phyloP scores from a whole-genome alignment of 106 monocot species.

The Dendrobium officinale region DNA sequence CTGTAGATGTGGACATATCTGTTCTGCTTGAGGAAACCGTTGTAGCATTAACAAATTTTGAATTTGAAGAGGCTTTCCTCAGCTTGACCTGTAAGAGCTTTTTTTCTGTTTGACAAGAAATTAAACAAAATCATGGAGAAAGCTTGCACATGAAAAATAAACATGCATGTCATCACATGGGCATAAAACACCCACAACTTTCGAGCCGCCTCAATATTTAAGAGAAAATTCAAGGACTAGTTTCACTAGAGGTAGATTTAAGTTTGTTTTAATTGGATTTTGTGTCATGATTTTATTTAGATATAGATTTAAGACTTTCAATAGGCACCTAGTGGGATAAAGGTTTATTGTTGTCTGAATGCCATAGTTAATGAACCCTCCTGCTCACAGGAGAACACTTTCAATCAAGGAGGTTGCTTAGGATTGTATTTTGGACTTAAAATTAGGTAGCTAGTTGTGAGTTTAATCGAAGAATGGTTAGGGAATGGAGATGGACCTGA shows the following conservation, averaged over 20 bases:
- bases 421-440: too few species aligned
- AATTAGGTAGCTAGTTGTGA: too few species aligned
- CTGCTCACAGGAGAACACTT: too few species aligned
- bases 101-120: constrained; percentile 46
- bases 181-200: not conserved
- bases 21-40: constrained; percentile 19
- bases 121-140: constrained; percentile 3
- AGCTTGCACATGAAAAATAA: not conserved
- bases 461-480: too few species aligned
- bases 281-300: too few species aligned
- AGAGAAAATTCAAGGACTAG: not conserved
- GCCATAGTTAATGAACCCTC: too few species aligned
- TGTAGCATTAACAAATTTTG: constrained; percentile 14
- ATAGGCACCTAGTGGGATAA: too few species aligned
- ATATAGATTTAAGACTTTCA: too few species aligned
- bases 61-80: constrained; percentile 40
- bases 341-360: too few species aligned
- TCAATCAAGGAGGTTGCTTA: too few species aligned
- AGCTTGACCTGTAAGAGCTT: constrained; percentile 71
- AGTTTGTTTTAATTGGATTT: not conserved
- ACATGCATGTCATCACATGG: not conserved
- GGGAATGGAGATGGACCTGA: too few species aligned
- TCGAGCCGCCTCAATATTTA: not conserved
- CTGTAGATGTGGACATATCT: constrained; percentile 60
- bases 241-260: not conserved